Base-by-base conservation (phyloP, 2,329 filamentous ascomycete genomes). In the Diaporthe sp. region DNA sequence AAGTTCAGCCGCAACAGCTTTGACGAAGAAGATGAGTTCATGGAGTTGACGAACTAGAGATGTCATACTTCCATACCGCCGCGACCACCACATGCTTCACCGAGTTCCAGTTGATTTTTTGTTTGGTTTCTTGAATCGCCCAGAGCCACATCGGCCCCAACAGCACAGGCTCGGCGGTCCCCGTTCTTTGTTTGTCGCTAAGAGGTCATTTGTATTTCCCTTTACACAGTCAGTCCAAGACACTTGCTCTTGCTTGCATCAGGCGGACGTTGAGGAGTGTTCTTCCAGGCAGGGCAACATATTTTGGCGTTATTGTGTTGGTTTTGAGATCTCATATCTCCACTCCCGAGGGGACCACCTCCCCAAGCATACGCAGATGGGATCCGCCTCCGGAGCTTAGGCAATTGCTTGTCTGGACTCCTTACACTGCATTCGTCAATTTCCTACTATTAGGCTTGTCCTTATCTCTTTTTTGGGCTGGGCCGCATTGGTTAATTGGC, bases 1-100 rank as follows among this genome's bases (percentile, higher is more conserved):
- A 92, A 93, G 82, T 95, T 98, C 86, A 98, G 98, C 53, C 74
- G 67, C 19, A 44, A 67, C 55, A 74, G 71, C 39, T 76, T 77
- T 28, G 72, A 76, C 84, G 96, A 98, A 83, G 96, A 98, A 85
- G 96, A 98, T 79, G 96, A 98, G 85, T 98, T 92, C 81, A 97
- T 98, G 94, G 94, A 97, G 78, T 84, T 92, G 78, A 89, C 86
- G 74, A 85, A 87, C 79, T 73, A 51, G 49, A 19, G 8, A 28
- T 17, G 19, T 68, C 44, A 53, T 42, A 28, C 22, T 61, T 42
- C 31, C 9, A 9, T 15, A 22, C 6, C 1, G 25, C n/a, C n/a
- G 46, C 55, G 2, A 44, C 28, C 31, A 12, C 46, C 57, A n/a
- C 39, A 51, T n/a, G 4, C 62, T 51, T 39, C 31, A 51, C 46